Conservation (phyloP, 176 grass and related monocot species). For the Avena eriantha region DNA sequence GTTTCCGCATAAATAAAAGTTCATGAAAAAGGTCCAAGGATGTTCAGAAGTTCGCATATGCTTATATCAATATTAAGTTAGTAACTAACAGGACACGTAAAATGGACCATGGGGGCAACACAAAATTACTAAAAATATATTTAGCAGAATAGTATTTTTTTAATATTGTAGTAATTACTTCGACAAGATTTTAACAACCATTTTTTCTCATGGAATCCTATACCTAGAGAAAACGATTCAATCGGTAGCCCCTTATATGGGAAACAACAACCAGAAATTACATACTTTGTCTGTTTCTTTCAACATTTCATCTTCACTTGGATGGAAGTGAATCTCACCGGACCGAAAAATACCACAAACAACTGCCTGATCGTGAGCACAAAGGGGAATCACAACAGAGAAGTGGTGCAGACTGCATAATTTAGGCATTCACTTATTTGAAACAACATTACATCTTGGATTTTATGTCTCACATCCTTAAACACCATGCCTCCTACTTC, state of each 20-base stretch:
- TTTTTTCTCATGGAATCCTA: constrained; percentile 20
- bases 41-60: constrained; percentile 5
- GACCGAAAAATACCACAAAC: constrained; percentile 90
- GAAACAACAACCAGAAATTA: constrained; percentile 36
- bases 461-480: constrained; percentile 62
- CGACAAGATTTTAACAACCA: constrained; percentile 23
- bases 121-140: constrained; percentile 1
- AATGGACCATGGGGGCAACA: constrained; percentile 2
- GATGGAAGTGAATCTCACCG: constrained; percentile 86
- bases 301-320: constrained; percentile 76
- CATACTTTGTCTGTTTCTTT: constrained; percentile 90
- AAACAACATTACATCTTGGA: constrained; percentile 73
- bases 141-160: constrained; percentile 10
- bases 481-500: constrained; percentile 74
- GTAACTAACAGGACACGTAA: constrained; percentile 13
- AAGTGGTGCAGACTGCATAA: constrained; percentile 23
- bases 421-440: constrained; percentile 37
- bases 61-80: constrained; percentile 16
- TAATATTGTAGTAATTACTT: constrained; percentile 30
- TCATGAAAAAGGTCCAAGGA: constrained; percentile 12
- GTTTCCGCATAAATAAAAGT: not conserved
- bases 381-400: constrained; percentile 50
- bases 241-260: constrained; percentile 1
- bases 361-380: constrained; percentile 73
- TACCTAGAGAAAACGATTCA: constrained; percentile 26